Evolutionary conservation across 306 rosid genomes (phyloP).

Genomic region (Trifolium dubium): DNA sequence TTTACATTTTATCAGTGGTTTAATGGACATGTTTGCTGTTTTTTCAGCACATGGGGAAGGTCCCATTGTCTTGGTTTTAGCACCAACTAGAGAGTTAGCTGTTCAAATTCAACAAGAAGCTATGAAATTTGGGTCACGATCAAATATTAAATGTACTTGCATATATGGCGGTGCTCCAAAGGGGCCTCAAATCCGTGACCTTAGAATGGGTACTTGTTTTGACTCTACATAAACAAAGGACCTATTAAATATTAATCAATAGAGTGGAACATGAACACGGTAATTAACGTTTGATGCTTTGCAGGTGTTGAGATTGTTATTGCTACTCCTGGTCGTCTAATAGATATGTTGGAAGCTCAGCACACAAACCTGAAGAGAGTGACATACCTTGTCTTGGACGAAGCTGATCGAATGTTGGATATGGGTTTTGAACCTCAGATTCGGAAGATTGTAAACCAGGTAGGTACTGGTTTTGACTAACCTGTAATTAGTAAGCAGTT

Average conservation of each 20-base stretch:
- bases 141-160: constrained; percentile 74
- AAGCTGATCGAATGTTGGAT: constrained; percentile 98
- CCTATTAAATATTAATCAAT: background rate
- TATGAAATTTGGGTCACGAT: constrained; percentile 64
- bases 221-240: background rate
- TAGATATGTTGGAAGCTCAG: constrained; percentile 97
- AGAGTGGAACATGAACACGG: constrained; percentile 31
- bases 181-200: constrained; percentile 98
- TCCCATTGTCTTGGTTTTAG: constrained; percentile 82
- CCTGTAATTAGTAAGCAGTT: constrained; percentile 1
- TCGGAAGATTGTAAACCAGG: constrained; percentile 84
- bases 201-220: constrained; percentile 63
- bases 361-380: constrained; percentile 89
- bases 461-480: constrained; percentile 56
- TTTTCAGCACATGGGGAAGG: constrained; percentile 80
- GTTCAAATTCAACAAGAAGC: constrained; percentile 96
- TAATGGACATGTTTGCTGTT: constrained; percentile 31
- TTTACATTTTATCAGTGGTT: constrained; percentile 21
- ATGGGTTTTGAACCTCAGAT: constrained; percentile 99
- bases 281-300: constrained; percentile 33
- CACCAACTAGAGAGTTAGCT: constrained; percentile 94
- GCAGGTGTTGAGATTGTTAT: constrained; percentile 92
- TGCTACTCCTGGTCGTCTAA: constrained; percentile 95
- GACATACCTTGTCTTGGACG: constrained; percentile 92
- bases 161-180: constrained; percentile 96